phyloP scores from a whole-genome alignment of 176 grass and related monocot species.

The Cenchrus fungigraminus region DNA sequence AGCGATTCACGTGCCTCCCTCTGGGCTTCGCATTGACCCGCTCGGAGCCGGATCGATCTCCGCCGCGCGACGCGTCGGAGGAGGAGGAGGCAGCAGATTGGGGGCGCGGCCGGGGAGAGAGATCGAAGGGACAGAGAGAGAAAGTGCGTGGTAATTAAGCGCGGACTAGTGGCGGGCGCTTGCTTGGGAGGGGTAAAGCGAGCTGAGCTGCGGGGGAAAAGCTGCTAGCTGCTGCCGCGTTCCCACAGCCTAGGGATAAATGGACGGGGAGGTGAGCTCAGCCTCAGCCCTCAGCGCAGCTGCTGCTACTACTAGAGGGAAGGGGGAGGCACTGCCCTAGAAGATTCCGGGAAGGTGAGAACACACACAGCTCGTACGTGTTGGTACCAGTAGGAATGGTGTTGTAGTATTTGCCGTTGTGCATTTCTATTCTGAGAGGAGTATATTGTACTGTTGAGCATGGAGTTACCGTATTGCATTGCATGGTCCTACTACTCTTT shows the following conservation, averaged over 20 bases:
- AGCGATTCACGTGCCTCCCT: constrained; percentile 12
- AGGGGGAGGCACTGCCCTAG: constrained; percentile 37
- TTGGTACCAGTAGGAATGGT: not conserved
- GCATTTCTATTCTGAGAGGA: constrained; percentile 14
- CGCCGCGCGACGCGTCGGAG: constrained; percentile 8
- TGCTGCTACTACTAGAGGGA: too few relatives aligned
- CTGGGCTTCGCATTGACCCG: constrained; percentile 19
- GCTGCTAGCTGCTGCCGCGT: constrained; percentile 27
- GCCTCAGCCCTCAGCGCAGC: too few relatives aligned
- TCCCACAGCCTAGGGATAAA: not conserved
- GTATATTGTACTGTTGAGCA: constrained; percentile 8
- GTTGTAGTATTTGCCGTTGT: not conserved
- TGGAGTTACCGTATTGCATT: not conserved
- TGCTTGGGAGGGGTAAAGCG: constrained; percentile 23
- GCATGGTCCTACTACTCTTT: constrained; percentile 41
- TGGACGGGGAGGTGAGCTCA: not conserved
- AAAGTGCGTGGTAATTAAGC: constrained; percentile 1
- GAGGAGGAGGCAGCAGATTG: not conserved
- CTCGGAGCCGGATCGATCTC: constrained; percentile 8
- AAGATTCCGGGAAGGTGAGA: constrained; percentile 59
- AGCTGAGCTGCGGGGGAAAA: constrained; percentile 9
- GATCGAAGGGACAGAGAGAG: not conserved
- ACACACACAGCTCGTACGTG: too few relatives aligned
- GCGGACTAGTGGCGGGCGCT: not conserved
- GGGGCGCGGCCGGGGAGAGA: not conserved